A percentile compares a stretch with the other conserved stretches of the same genome.
Evolutionary conservation across 169 alveolate species (phyloP).

Genomic region (Eimeria maxima): DNA sequence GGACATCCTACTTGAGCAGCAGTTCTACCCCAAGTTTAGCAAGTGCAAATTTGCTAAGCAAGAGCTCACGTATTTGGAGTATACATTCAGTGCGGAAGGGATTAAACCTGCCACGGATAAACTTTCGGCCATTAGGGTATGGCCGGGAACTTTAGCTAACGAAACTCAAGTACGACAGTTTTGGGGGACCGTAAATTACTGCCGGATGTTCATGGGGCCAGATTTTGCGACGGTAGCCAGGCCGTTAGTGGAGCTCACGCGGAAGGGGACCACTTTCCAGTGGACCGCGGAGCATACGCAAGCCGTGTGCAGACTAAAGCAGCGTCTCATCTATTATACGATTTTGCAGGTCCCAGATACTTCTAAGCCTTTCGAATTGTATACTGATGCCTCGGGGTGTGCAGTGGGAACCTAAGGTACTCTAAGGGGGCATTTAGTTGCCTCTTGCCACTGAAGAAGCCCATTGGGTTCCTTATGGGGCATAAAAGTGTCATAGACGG

Average conservation of each 20-base stretch:
- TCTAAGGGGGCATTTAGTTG: not conserved
- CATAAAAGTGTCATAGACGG: too few species aligned
- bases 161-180: not conserved
- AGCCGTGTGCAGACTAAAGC: not conserved
- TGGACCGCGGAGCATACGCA: not conserved
- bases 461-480: too few species aligned
- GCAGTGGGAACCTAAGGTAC: not conserved
- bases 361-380: not conserved
- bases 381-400: not conserved
- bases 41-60: not conserved
- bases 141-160: not conserved
- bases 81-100: not conserved
- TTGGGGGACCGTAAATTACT: not conserved
- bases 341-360: slow-evolving; percentile 13
- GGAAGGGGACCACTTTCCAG: not conserved
- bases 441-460: too few species aligned
- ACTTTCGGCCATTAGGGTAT: not conserved
- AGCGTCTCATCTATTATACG: not conserved
- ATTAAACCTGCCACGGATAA: not conserved
- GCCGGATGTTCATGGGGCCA: not conserved
- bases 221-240: not conserved
- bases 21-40: not conserved
- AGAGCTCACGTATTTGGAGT: not conserved
- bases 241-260: not conserved
- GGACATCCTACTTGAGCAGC: not conserved